Conservation (phyloP, 129 eudicot genomes). For the Deinandra increscens region DNA sequence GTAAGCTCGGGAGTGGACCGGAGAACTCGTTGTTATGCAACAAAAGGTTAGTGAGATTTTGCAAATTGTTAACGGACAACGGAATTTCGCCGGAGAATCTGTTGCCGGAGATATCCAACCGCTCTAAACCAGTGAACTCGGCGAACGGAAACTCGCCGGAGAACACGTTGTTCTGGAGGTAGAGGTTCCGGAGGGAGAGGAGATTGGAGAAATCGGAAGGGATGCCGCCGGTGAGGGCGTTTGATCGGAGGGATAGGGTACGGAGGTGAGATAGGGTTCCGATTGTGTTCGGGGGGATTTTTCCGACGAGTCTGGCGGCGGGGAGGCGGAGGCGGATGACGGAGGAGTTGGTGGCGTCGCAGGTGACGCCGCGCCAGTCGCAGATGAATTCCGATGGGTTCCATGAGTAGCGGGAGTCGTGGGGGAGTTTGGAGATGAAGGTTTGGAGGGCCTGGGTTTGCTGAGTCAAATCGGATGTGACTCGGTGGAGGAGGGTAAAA, state of each 20-base stretch:
- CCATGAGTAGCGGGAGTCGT: constrained; percentile 65
- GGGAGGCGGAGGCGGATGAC: constrained; percentile 66
- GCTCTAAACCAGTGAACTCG: constrained; percentile 44
- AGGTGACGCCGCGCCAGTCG: constrained; percentile 71
- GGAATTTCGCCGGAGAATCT: constrained; percentile 66
- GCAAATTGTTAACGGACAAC: constrained; percentile 54
- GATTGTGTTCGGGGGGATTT: constrained; percentile 54
- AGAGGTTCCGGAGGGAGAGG: constrained; percentile 42
- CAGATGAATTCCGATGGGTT: constrained; percentile 56
- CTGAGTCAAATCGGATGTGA: constrained; percentile 59
- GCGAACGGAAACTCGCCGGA: constrained; percentile 67
- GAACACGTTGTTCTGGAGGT: constrained; percentile 53
- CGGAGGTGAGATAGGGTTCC: constrained; percentile 63
- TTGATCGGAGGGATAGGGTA: constrained; percentile 62
- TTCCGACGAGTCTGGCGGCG: constrained; percentile 65
- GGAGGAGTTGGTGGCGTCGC: constrained; percentile 52
- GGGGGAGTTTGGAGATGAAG: constrained; percentile 57
- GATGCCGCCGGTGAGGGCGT: constrained; percentile 51
- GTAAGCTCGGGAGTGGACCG: constrained; percentile 60
- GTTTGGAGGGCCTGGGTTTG: constrained; percentile 73
- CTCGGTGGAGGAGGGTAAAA: constrained; percentile 24
- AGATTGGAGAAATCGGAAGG: constrained; percentile 71
- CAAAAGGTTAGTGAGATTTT: constrained; percentile 54
- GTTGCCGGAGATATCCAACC: constrained; percentile 67
- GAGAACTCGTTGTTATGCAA: constrained; percentile 52